Evolutionary conservation across 2,329 filamentous ascomycete genomes (phyloP).

Genomic region (Sarocladium oryzae): DNA sequence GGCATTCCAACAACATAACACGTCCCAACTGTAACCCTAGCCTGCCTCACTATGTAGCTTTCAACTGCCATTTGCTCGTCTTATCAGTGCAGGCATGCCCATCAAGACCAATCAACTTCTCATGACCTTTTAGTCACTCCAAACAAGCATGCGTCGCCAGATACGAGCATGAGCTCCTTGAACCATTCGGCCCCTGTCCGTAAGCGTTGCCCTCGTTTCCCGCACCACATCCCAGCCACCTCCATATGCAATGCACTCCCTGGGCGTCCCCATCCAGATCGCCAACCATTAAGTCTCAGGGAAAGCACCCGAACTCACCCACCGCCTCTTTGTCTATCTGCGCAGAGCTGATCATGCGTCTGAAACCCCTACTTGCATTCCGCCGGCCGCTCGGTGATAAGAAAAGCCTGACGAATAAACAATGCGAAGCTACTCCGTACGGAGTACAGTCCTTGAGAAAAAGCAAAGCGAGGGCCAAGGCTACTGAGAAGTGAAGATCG

Average conservation of each 20-base stretch:
- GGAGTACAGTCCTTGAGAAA: no score
- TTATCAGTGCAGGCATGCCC: no score
- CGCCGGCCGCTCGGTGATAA: not conserved
- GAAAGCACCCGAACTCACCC: not conserved
- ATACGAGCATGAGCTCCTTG: not conserved
- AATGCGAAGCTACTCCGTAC: not conserved
- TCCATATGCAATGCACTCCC: not conserved
- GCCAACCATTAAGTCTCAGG: not conserved
- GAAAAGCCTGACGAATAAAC: not conserved
- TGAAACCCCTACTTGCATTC: no score
- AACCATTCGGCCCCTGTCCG: not conserved
- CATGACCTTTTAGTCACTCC: not conserved
- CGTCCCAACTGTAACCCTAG: not conserved
- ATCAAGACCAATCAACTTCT: not conserved
- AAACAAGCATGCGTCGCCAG: not conserved
- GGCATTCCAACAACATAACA: not conserved
- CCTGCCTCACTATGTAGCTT: not conserved
- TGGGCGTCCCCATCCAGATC: not conserved
- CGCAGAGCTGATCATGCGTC: no score
- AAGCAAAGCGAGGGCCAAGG: no score
- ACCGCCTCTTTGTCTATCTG: slow-evolving; percentile 1
- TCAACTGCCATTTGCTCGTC: not conserved
- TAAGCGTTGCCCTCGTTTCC: not conserved
- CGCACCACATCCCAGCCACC: slow-evolving; percentile 6
- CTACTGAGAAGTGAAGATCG: slow-evolving; percentile 3